Conservation (phyloP, 768 basidiomycete species). For the Strobilomyces echinocephalus region DNA sequence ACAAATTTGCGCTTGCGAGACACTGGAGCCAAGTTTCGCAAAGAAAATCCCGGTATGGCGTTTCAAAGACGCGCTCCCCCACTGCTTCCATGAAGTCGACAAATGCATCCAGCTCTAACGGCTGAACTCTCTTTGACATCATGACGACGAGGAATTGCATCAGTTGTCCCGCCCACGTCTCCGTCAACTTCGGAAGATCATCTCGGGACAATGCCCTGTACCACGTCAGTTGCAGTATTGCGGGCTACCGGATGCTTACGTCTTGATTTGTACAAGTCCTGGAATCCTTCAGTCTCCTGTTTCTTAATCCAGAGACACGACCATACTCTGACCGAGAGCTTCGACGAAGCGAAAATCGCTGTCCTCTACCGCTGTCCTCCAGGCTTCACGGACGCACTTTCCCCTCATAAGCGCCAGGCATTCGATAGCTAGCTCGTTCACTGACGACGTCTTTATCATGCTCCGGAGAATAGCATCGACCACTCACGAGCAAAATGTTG, state of each 20-base stretch:
- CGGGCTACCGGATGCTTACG: constrained; percentile 10
- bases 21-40: constrained; percentile 35
- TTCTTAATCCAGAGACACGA: neutral
- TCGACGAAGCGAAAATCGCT: constrained; percentile 6
- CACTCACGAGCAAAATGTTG: constrained; percentile 17
- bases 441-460: constrained; percentile 8
- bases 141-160: constrained; percentile 25
- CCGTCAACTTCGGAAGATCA: neutral
- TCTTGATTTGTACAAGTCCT: constrained; percentile 15
- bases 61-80: constrained; percentile 14
- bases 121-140: constrained; percentile 18
- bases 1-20: constrained; percentile 25
- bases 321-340: constrained; percentile 20
- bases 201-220: constrained; percentile 14
- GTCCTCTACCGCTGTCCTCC: constrained; percentile 18
- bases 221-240: neutral
- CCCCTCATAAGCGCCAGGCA: constrained; percentile 11
- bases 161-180: constrained; percentile 12
- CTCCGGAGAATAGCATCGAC: neutral
- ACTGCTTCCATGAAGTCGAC: constrained; percentile 14
- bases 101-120: neutral
- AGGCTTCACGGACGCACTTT: constrained; percentile 17
- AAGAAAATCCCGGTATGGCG: constrained; percentile 17
- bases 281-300: constrained; percentile 1
- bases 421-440: constrained; percentile 17